Evolutionary conservation across 2,329 filamentous ascomycete genomes (phyloP).

Genomic region (Cryphonectria carpinicola): DNA sequence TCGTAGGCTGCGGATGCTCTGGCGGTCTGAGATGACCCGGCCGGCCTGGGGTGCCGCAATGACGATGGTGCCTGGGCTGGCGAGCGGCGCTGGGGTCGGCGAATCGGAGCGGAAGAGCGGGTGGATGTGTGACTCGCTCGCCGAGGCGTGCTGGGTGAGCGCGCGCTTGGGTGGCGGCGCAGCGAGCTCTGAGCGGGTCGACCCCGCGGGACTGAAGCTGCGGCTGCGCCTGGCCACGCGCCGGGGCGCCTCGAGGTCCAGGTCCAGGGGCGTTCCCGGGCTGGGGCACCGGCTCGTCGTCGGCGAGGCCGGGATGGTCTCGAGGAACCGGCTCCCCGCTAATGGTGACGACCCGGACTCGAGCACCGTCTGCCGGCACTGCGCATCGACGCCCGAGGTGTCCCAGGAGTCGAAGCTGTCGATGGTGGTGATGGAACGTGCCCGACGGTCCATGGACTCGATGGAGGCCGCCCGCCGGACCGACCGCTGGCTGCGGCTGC

Average conservation of each 20-base stretch:
- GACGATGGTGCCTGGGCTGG: conserved; percentile 72
- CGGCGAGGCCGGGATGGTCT: conserved; percentile 72
- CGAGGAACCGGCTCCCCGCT: conserved; percentile 56
- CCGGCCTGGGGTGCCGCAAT: conserved; percentile 71
- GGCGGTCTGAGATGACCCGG: conserved; percentile 61
- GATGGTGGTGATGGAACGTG: conserved; percentile 45
- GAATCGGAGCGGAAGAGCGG: conserved; percentile 77
- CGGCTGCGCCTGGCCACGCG: conserved; percentile 45
- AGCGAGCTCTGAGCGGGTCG: conserved; percentile 35
- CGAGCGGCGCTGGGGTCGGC: conserved; percentile 66
- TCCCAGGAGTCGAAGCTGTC: conserved; percentile 79
- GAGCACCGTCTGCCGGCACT: conserved; percentile 61
- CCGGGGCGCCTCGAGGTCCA: conserved; percentile 52
- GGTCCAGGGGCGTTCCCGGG: conserved; percentile 62
- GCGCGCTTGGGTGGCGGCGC: conserved; percentile 37
- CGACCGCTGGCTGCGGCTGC: conserved; percentile 33
- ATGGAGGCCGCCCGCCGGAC: conserved; percentile 50
- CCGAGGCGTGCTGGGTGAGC: conserved; percentile 42
- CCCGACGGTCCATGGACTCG: conserved; percentile 46
- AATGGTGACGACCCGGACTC: conserved; percentile 52
- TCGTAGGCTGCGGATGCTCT: conserved; percentile 54
- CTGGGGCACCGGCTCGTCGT: conserved; percentile 67
- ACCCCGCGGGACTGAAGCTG: conserved; percentile 53
- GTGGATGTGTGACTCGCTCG: conserved; percentile 72
- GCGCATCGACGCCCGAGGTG: conserved; percentile 67